phyloP scores from a whole-genome alignment of 495 filamentous ascomycete species.

The Thermothielavioides terrestris region DNA sequence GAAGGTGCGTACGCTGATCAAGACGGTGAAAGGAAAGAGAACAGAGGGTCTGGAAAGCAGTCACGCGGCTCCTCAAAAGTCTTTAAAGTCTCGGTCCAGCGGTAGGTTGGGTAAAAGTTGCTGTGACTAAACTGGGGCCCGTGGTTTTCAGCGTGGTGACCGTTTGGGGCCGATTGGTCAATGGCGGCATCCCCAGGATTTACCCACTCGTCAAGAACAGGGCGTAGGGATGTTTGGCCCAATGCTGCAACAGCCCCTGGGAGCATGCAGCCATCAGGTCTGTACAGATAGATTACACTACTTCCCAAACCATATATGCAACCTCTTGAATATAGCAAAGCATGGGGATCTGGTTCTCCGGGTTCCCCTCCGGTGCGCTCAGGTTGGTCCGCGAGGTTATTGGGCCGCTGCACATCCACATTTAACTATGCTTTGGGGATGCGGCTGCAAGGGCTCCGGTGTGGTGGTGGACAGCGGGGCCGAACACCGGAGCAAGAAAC shows the following conservation, averaged over 20 bases:
- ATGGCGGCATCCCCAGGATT: neutral
- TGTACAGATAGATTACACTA: too few relatives aligned
- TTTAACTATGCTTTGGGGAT: neutral
- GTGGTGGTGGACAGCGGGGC: neutral
- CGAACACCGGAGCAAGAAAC: neutral
- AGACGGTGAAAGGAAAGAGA: neutral
- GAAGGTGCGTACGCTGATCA: neutral
- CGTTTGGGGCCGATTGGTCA: slow-evolving; percentile 4
- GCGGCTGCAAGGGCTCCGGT: neutral
- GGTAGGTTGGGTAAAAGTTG: too few relatives aligned
- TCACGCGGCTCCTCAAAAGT: neutral
- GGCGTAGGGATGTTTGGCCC: slow-evolving; percentile 1
- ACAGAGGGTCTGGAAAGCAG: neutral
- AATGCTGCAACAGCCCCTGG: neutral
- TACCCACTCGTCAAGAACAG: neutral
- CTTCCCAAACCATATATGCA: too few relatives aligned
- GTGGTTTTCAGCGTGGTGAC: neutral
- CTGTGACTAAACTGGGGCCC: neutral
- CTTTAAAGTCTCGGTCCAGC: neutral
- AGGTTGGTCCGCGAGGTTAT: neutral
- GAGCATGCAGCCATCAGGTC: neutral
- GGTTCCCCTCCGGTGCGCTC: neutral
- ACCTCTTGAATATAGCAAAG: too few relatives aligned
- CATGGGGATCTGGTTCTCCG: too few relatives aligned
- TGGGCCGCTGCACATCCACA: neutral